phyloP scores from a whole-genome alignment of 371 early-diverging fungal species.

The Mortierella sp. region DNA sequence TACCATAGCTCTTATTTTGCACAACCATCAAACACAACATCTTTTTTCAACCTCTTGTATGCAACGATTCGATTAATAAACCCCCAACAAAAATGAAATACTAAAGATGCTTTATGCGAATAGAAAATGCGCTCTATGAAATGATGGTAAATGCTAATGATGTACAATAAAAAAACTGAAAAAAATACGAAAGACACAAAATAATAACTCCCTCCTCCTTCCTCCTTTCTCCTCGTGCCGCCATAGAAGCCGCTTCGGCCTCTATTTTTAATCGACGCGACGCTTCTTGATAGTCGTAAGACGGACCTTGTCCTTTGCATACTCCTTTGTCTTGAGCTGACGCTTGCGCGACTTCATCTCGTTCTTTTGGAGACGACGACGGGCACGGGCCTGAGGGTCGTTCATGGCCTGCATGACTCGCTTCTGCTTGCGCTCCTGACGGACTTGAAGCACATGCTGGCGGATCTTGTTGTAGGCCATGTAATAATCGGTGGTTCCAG shows the following conservation, averaged over 20 bases:
- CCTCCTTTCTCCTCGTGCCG: no score
- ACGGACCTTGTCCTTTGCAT: slow-evolving; percentile 62
- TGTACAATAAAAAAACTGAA: no score
- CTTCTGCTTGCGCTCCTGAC: slow-evolving; percentile 77
- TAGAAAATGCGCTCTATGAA: no score
- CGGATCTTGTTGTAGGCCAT: slow-evolving; percentile 82
- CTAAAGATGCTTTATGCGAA: no score
- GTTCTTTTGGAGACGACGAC: slow-evolving; percentile 75
- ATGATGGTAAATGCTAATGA: no score
- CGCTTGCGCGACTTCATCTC: slow-evolving; percentile 72
- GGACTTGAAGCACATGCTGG: slow-evolving; percentile 68
- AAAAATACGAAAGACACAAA: no score
- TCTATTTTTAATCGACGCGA: slow-evolving; percentile 47
- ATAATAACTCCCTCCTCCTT: no score
- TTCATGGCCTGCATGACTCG: slow-evolving; percentile 78
- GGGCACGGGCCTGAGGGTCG: slow-evolving; percentile 78
- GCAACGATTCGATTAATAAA: no score
- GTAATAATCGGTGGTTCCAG: slow-evolving; percentile 85
- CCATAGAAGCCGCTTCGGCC: no score
- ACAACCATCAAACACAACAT: not conserved
- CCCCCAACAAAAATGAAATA: no score
- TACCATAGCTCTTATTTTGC: slow-evolving; percentile 6
- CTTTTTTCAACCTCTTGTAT: not conserved
- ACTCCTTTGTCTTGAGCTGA: slow-evolving; percentile 72
- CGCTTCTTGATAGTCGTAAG: slow-evolving; percentile 60